These are phyloP conservation scores for Rosa chinensis DNA, from an alignment of 306 rosid genomes.

Conservation along the genomic window DNA sequence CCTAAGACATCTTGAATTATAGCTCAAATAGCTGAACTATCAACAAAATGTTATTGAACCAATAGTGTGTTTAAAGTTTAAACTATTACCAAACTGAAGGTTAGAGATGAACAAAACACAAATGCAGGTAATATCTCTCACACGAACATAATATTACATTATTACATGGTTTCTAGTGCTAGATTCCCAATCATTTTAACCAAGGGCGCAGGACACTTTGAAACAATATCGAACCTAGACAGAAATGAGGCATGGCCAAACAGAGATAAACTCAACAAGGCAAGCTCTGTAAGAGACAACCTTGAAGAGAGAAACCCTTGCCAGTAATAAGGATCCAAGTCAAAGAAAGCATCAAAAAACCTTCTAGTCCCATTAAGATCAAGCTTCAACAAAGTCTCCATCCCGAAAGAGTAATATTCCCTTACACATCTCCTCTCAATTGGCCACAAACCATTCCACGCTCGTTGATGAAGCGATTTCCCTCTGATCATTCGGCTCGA, in stretches of 20 bases:
- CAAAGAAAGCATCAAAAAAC: slow-evolving; percentile 84
- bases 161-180: slow-evolving; percentile 49
- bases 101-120: neutral
- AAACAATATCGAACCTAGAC: slow-evolving; percentile 66
- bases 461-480: slow-evolving; percentile 43
- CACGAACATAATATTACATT: slow-evolving; percentile 5
- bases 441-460: slow-evolving; percentile 84
- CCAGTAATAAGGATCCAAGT: slow-evolving; percentile 68
- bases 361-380: slow-evolving; percentile 65
- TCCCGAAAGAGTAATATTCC: slow-evolving; percentile 78
- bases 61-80: neutral
- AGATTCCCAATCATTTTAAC: slow-evolving; percentile 65
- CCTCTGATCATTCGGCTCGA: slow-evolving; percentile 83
- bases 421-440: slow-evolving; percentile 49
- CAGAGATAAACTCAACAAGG: slow-evolving; percentile 50
- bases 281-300: slow-evolving; percentile 54
- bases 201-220: slow-evolving; percentile 77
- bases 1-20: too few relatives aligned
- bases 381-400: slow-evolving; percentile 85
- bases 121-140: neutral
- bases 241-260: slow-evolving; percentile 61
- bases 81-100: neutral
- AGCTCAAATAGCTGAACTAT: too few relatives aligned
- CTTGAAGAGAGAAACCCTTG: slow-evolving; percentile 86
- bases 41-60: neutral